Conservation (phyloP, 2,329 filamentous ascomycete species). For the Fusarium euwallaceae region DNA sequence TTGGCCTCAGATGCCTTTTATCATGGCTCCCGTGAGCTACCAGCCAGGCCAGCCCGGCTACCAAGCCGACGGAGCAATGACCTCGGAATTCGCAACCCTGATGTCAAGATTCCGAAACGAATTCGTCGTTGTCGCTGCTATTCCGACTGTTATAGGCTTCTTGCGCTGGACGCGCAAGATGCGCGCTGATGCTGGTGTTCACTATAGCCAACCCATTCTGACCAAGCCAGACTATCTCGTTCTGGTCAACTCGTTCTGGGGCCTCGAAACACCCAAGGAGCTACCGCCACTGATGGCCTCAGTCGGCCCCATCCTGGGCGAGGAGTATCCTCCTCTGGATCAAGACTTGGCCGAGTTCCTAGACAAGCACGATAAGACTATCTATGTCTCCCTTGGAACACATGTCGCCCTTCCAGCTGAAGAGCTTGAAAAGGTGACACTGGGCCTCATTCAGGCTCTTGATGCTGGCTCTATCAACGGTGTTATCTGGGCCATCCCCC, state of each 20-base stretch:
- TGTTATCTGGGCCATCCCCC: constrained; percentile 54
- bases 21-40: constrained; percentile 54
- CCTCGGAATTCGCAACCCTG: constrained; percentile 56
- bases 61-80: constrained; percentile 53
- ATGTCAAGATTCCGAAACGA: constrained; percentile 54
- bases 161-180: constrained; percentile 50
- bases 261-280: constrained; percentile 57
- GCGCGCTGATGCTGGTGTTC: constrained; percentile 52
- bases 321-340: constrained; percentile 51
- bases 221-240: constrained; percentile 57
- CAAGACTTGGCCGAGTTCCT: constrained; percentile 48
- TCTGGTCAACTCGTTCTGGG: constrained; percentile 60
- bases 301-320: constrained; percentile 57
- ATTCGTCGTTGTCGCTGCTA: constrained; percentile 47
- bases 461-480: constrained; percentile 52
- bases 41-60: constrained; percentile 59
- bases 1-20: constrained; percentile 58
- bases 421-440: constrained; percentile 50
- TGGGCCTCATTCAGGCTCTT: constrained; percentile 47
- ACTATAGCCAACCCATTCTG: constrained; percentile 44
- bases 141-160: constrained; percentile 49
- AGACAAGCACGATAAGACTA: constrained; percentile 44
- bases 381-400: constrained; percentile 59
- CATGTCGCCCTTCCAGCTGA: constrained; percentile 52
- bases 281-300: constrained; percentile 55